Percentiles rank a stretch among this genome's conserved stretches.
Conservation (phyloP, 371 early-diverging fungal species). For the Saksenaea oblongispora region DNA sequence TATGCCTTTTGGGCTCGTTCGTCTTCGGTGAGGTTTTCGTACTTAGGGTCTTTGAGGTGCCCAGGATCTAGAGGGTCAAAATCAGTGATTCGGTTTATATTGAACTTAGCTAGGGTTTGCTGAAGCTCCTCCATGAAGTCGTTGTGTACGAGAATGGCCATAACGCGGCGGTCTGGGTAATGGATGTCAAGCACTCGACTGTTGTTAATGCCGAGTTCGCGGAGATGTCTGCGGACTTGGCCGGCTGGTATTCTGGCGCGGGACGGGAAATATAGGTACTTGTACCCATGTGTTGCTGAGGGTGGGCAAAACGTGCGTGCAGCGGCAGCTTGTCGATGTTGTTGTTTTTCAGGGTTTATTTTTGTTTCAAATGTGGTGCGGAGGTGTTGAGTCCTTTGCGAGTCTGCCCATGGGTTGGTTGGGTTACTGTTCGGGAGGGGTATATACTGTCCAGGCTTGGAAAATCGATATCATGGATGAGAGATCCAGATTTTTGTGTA, state of each 20-base stretch:
- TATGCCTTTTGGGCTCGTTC: background rate
- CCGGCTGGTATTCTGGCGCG: background rate
- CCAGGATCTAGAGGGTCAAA: constrained; percentile 11
- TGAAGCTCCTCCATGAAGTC: background rate
- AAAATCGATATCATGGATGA: too few species aligned
- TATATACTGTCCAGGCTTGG: too few species aligned
- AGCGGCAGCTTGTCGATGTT: background rate
- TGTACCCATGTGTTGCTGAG: background rate
- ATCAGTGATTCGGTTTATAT: background rate
- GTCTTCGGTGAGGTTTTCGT: background rate
- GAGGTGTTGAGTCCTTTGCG: background rate
- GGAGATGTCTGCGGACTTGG: background rate
- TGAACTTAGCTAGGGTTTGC: background rate
- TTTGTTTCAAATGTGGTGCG: background rate
- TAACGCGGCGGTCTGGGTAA: constrained; percentile 3
- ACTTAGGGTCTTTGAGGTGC: constrained; percentile 12
- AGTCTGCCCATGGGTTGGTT: background rate
- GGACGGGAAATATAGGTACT: background rate
- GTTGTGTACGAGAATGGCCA: constrained; percentile 10
- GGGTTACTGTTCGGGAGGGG: too few species aligned
- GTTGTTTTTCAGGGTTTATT: constrained; percentile 8
- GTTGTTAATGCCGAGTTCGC: background rate
- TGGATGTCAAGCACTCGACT: constrained; percentile 6
- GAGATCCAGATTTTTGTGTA: too few species aligned
- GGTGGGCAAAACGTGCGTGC: background rate